These are phyloP conservation scores for Leccinum rimulosum DNA, from an alignment of 768 basidiomycete species.

Conservation along the genomic window DNA sequence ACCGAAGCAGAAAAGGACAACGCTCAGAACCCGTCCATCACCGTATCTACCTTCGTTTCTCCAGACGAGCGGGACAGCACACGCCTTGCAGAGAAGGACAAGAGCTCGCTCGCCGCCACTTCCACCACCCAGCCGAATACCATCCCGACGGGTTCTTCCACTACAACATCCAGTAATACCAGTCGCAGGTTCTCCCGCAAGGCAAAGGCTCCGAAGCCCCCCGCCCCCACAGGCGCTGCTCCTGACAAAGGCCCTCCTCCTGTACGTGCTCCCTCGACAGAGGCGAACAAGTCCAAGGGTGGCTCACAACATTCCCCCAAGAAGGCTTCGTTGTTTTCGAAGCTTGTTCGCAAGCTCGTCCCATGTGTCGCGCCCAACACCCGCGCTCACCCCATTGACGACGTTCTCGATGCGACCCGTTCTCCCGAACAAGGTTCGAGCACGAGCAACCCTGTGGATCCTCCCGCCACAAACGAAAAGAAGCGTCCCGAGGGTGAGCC, in stretches of 20 bases:
- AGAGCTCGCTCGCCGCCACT: constrained; percentile 44
- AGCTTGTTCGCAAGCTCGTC: constrained; percentile 58
- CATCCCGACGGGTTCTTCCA: constrained; percentile 21
- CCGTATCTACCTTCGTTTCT: constrained; percentile 33
- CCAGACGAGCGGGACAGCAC: constrained; percentile 34
- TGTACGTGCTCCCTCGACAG: constrained; percentile 34
- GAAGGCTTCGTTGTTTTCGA: constrained; percentile 57
- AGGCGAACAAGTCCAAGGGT: constrained; percentile 33
- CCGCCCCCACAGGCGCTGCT: constrained; percentile 15
- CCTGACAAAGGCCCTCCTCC: constrained; percentile 31
- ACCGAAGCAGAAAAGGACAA: constrained; percentile 39
- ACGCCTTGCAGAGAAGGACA: constrained; percentile 39
- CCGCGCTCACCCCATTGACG: constrained; percentile 45
- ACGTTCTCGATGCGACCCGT: constrained; percentile 24
- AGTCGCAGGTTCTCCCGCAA: constrained; percentile 33
- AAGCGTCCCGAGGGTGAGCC: constrained; percentile 20
- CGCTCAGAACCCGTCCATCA: constrained; percentile 33
- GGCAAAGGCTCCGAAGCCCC: constrained; percentile 18
- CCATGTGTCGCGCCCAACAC: constrained; percentile 61
- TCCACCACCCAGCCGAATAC: constrained; percentile 42
- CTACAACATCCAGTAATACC: constrained; percentile 18
- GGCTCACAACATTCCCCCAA: constrained; percentile 34
- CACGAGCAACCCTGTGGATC: constrained; percentile 21
- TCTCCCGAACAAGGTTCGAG: constrained; percentile 18
- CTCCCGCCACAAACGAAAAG: constrained; percentile 30